Evolutionary conservation across 1,284 basidiomycete species (phyloP).

Genomic region (Sporisorium exsertum): DNA sequence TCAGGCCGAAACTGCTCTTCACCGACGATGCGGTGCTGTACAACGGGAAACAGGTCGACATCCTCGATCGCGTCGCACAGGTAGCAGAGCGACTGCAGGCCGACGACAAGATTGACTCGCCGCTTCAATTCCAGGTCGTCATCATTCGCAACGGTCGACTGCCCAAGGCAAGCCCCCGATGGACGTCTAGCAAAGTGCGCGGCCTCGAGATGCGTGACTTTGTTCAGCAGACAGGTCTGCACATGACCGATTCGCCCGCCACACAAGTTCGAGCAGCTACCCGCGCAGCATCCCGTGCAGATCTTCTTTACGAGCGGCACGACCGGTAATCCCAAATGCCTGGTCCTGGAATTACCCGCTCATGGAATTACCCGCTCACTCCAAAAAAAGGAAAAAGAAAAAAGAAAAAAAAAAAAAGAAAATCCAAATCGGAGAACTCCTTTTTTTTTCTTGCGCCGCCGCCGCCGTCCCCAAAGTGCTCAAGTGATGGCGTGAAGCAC

Average conservation of each 20-base stretch:
- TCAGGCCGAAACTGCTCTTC: constrained; percentile 69
- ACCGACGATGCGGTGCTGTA: constrained; percentile 69
- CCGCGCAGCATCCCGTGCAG: constrained; percentile 61
- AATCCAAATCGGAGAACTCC: too few species aligned
- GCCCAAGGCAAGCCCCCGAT: constrained; percentile 6
- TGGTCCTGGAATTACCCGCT: too few species aligned
- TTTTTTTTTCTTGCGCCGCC: too few species aligned
- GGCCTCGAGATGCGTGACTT: constrained; percentile 29
- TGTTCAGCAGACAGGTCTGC: constrained; percentile 26
- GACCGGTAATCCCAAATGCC: constrained; percentile 70
- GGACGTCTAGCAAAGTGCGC: constrained; percentile 25
- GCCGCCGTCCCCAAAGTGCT: too few species aligned
- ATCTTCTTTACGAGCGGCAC: constrained; percentile 69
- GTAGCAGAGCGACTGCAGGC: constrained; percentile 54
- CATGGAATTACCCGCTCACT: too few species aligned
- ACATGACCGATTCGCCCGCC: constrained; percentile 29
- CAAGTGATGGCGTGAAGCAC: too few species aligned
- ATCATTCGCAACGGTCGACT: constrained; percentile 39
- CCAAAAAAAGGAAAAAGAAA: too few species aligned
- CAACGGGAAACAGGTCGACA: constrained; percentile 65
- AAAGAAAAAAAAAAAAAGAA: too few species aligned
- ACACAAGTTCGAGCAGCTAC: constrained; percentile 49
- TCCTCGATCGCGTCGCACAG: constrained; percentile 53
- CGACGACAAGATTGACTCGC: constrained; percentile 48
- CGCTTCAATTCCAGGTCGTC: constrained; percentile 46